Evolutionary conservation across 257 asterid species (phyloP).

Genomic region (Anisodus tanguticus): DNA sequence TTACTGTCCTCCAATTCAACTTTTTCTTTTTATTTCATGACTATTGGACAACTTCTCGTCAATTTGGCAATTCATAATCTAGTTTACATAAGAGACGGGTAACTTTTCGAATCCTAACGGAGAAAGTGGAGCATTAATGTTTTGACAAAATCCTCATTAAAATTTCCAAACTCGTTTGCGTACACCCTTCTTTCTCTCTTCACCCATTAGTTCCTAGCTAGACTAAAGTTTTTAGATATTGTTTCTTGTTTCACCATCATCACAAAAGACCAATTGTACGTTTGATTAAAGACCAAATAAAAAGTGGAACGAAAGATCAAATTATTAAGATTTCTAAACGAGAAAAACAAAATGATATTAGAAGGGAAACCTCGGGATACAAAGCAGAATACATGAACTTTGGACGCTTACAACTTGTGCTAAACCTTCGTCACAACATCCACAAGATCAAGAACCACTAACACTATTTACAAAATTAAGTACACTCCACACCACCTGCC

Average conservation of each 20-base stretch:
- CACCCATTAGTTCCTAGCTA: neutral
- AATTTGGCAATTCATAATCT: neutral
- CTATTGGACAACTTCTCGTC: too few species aligned
- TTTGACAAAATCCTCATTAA: neutral
- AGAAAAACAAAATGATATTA: neutral
- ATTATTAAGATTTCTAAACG: neutral
- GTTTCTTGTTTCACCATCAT: neutral
- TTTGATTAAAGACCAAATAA: too few species aligned
- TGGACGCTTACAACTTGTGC: slow-evolving; percentile 23
- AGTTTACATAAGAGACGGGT: too few species aligned
- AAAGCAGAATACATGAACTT: slow-evolving; percentile 29
- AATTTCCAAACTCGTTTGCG: neutral
- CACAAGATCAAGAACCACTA: neutral
- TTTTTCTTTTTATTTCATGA: too few species aligned
- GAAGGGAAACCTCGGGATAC: neutral
- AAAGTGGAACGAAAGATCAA: too few species aligned
- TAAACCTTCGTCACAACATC: slow-evolving; percentile 6
- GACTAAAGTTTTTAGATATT: neutral
- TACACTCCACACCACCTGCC: neutral
- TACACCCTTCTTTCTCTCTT: neutral
- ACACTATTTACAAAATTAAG: slow-evolving; percentile 33
- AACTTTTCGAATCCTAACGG: neutral
- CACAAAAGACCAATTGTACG: neutral
- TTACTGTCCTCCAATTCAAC: neutral
- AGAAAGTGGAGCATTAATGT: neutral